Evolutionary conservation across 1,284 basidiomycete genomes (phyloP), one percentile per base, ranked within the genome.

Genomic region (Cryptococcus deneoformans): DNA sequence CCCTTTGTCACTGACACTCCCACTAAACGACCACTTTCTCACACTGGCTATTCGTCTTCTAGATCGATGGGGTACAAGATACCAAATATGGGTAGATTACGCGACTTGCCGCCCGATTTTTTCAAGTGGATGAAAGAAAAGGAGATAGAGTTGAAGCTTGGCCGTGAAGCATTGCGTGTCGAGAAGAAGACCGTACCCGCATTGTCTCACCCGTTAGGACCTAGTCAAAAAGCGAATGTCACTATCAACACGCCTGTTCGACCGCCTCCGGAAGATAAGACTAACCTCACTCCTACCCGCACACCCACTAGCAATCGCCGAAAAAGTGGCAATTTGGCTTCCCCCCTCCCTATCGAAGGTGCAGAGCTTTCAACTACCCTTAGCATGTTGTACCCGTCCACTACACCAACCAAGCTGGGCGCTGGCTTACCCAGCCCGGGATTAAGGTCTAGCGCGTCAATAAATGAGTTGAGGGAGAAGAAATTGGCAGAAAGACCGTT

Each of bases 71-170:
- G 66, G 5, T 79, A 67, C 64, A 44, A 53, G 2, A 34, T 69
- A 14, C 68, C 70, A 5, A 49, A 53, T 2, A 20, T 54, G 8
- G 38, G 49, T 20, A 65, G 64, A 24, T 46, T 73, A 7, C 59
- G 63, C 2, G 59, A 64, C 20, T 54, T 79, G 8, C 76, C 77
- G 1, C 60, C 63, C 10, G 71, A 71, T 50, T 79, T 79, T 58
- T 68, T 79, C 45, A 14, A 56, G 1, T 79, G 77, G 76, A 58
- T 78, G 12, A 72, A 70, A 50, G 61, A 59, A 16, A 52, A 60
- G 44, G 70, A 77, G 56, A 65, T 63, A 44, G 65, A 67, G 46
- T 24, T 57, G 10, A 47, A 59, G 16, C 39, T 58, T 8, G 52
- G 58, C 7, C 52, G 61, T 12, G 60, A 67, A 45, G 44, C 51